These are phyloP conservation scores for Cocos nucifera DNA, from an alignment of 176 grass and related monocot genomes.

Conservation along the genomic window DNA sequence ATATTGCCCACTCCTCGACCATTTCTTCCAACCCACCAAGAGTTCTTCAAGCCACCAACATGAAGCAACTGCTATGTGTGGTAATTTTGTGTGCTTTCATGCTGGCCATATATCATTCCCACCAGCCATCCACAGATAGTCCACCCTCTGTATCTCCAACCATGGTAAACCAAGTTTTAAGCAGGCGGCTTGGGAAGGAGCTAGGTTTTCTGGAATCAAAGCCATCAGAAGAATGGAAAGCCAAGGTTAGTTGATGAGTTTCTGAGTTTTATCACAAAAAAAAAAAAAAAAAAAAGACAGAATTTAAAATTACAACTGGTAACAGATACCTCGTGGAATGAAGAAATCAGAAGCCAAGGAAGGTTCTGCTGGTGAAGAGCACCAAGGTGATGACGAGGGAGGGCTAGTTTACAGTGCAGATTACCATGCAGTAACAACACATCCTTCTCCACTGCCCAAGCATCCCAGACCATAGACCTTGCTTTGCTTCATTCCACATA, in stretches of 20 bases:
- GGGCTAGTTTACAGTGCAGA: background rate
- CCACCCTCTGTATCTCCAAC: background rate
- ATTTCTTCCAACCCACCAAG: background rate
- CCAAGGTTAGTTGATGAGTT: background rate
- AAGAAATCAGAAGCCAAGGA: background rate
- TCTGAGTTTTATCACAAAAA: background rate
- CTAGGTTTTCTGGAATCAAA: too few relatives aligned
- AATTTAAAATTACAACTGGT: too few relatives aligned
- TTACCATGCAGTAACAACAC: conserved; percentile 2
- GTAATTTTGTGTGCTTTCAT: background rate
- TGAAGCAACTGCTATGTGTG: background rate
- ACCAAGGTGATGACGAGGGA: background rate
- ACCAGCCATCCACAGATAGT: background rate
- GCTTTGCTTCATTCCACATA: background rate
- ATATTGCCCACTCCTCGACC: background rate
- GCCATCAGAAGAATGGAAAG: too few relatives aligned
- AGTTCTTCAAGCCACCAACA: background rate
- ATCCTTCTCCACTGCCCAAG: conserved; percentile 8
- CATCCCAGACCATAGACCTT: background rate
- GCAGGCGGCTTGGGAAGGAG: background rate
- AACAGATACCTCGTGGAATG: background rate
- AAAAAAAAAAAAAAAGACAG: too few relatives aligned
- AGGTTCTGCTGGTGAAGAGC: background rate
- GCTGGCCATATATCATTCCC: background rate
- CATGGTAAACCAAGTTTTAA: background rate